Percentiles rank a stretch among this genome's conserved stretches.
Evolutionary conservation across 352 stramenopile species (phyloP).

Genomic region (Pythium brachiatum): DNA sequence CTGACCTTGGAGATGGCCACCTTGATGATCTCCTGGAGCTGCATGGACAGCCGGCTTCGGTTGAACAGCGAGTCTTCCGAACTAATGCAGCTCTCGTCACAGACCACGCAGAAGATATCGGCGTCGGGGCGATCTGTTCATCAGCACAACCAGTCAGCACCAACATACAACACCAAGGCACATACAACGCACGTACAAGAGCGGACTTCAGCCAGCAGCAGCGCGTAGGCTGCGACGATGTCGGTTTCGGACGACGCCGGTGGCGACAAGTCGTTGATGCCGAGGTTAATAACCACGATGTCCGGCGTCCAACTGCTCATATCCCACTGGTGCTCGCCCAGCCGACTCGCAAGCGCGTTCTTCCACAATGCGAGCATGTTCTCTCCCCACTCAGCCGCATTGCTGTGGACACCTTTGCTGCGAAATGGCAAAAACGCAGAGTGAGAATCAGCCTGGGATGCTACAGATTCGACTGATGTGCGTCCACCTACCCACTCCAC

Average conservation of each 20-base stretch:
- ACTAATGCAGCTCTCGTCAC: conserved; percentile 80
- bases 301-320: conserved; percentile 76
- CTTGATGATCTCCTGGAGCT: conserved; percentile 85
- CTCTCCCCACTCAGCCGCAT: conserved; percentile 76
- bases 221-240: conserved; percentile 72
- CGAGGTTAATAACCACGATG: conserved; percentile 84
- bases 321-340: conserved; percentile 61
- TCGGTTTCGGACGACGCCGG: conserved; percentile 81
- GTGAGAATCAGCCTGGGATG: neutral
- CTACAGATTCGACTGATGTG: too few relatives aligned
- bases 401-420: conserved; percentile 86
- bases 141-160: neutral
- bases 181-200: conserved; percentile 45
- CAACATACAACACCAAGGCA: neutral
- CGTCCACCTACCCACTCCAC: conserved; percentile 63
- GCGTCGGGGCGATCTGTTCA: conserved; percentile 66
- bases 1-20: conserved; percentile 77
- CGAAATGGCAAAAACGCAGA: neutral
- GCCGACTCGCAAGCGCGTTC: conserved; percentile 74
- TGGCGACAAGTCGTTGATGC: conserved; percentile 82
- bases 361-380: conserved; percentile 85
- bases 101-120: conserved; percentile 87
- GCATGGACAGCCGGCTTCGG: conserved; percentile 71
- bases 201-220: conserved; percentile 74
- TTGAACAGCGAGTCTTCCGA: conserved; percentile 72